Base-by-base conservation (phyloP, 2,329 filamentous ascomycete species). In the Ophiostoma pallidulum region DNA sequence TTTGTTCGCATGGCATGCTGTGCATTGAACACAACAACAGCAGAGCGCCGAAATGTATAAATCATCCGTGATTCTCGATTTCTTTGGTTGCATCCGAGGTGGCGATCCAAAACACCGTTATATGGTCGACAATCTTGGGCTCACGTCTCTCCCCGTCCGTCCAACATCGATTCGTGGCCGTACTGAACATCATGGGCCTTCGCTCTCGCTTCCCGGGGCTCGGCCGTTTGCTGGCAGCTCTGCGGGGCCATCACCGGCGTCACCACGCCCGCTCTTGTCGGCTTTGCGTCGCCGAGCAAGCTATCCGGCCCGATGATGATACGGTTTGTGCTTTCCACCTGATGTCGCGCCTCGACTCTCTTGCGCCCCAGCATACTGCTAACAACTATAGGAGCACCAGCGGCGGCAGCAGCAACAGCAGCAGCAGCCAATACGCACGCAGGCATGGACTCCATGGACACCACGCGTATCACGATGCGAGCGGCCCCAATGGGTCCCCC, bases 261-360 rank as follows among this genome's bases (percentile, higher is more conserved):
- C 24, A 14, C 8, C 41, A 41, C 14, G 18, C 8, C 8, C 28
- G 38, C 9, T 10, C 19, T 4, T 49, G 47, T 16, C 37, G 41
- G 3, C 22, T 49, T 5, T 49, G 47, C 12, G 43, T 18, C 8
- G 41, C 20, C 9, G 29, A 44, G 22, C 28, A 48, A 22, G 22
- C 28, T 8, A 20, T 38, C 12, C n/a, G 20, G 6, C 31, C 37
- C 14, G 37, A 43, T 22, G 41, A 44, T 28, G 14, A 35, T 4
- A n/a, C 29, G 12, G 37, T 37, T 22, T 46, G 2, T 40, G 31
- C n/a, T 64, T 68, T 38, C 3, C 45, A 49, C n/a, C 47, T 33
- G 18, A 14, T 32, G 1, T n/a, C 38, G 12, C 37, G 28, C 20
- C 37, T 45, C 19, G 16, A 32, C 31, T 40, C 36, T 20, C 22